phyloP scores from a whole-genome alignment of 257 asterid species.

The Solanum pinnatisectum region DNA sequence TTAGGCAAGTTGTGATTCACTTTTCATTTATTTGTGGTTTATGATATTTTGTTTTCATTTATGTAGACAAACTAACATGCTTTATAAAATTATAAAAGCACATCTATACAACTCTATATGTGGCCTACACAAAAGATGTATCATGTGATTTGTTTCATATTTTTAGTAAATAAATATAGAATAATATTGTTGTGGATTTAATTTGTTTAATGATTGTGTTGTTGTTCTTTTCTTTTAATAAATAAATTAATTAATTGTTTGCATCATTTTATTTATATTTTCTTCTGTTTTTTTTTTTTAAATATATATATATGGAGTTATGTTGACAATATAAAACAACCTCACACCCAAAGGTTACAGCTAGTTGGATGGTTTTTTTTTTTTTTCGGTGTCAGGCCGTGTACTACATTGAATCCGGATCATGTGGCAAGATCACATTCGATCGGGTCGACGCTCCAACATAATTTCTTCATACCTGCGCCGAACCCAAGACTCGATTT shows the following conservation, averaged over 20 bases:
- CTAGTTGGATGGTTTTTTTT: background rate
- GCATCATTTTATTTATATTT: background rate
- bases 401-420: too few relatives aligned
- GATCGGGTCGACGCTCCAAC: too few relatives aligned
- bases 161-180: background rate
- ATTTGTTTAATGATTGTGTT: background rate
- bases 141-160: background rate
- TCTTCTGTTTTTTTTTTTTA: too few relatives aligned
- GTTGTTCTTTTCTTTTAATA: background rate
- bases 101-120: background rate
- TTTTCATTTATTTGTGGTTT: background rate
- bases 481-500: too few relatives aligned
- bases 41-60: background rate
- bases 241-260: background rate
- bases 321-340: too few relatives aligned
- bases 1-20: background rate
- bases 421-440: too few relatives aligned
- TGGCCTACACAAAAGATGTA: background rate
- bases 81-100: background rate
- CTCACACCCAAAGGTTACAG: background rate
- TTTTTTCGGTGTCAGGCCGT: too few relatives aligned
- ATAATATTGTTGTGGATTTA: background rate
- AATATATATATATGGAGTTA: too few relatives aligned
- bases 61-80: background rate
- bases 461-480: too few relatives aligned